Base-by-base conservation (phyloP, 805 yeast species). In the Ogataea thermomethanolica region DNA sequence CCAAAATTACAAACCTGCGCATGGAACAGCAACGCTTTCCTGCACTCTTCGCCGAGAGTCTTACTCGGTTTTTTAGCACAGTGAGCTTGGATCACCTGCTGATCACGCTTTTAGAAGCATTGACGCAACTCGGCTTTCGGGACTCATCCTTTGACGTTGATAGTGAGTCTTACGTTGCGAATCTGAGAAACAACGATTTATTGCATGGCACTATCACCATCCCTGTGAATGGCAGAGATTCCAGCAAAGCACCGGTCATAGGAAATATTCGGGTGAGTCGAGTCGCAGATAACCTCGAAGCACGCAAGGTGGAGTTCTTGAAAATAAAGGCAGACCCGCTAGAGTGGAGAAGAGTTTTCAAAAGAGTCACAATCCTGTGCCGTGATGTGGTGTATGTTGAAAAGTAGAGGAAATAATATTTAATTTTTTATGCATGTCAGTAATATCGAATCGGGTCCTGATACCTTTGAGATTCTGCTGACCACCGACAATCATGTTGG, bases 401-500 rank as follows among this genome's bases (percentile, higher is more conserved):
- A 26, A 36, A 31, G 15, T 41, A 35, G 33, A 31, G 29, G 25
- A 35, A 26, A 12, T 17, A 17, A 14, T 25, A 35, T 30, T 35
- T 32, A 31, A 25, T 28, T 15, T 8, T 29, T 4, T 15, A 68
- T 66, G 73, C 71, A 64, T 29, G 70, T 71, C 2, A 56, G 64
- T 6, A 46, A 54, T 13, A 62, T 79, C 4, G 71, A 66, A 2
- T 67, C 65, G 2, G 83, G 79, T 3, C 74, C 74, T 5, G 77
- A 86, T 58, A 87, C 95, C 0, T 76, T 90, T 12, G 67, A 85
- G 17, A 75, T 93, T 13, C 74, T 93, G 24, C 64, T 93, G 24
- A 88, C 99, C 2, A 89, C 98, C 1, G 99, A 93, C 56, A 93
- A 93, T 58, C 99, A 93, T 68, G 95, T 93, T 13, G 99, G 99